Base-by-base conservation (phyloP, 2,329 filamentous ascomycete species). In the Epichloe sibirici region DNA sequence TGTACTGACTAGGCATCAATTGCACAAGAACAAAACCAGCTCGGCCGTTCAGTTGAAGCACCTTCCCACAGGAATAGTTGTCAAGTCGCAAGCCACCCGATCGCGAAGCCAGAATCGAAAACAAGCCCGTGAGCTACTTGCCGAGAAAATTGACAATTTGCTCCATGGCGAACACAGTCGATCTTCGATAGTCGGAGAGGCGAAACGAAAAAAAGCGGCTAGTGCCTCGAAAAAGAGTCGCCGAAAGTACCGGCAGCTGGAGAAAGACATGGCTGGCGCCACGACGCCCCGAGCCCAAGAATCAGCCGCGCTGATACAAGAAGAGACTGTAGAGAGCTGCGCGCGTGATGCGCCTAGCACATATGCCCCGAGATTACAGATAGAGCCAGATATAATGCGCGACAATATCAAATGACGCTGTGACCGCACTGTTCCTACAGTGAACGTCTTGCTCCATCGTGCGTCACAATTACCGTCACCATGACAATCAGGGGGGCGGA, bases 21-120 rank as follows among this genome's bases (percentile, higher is more conserved):
- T 13, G 17, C 15, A 28, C 48, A 56, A 84, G 85, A 98, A 98
- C 71, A 98, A 98, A 81, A 98, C 93, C 28, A 90, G 84, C 58
- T 96, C 88, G 0, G 91, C 91, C 39, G 91, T 96, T 2, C 93
- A 98, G 66, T 76, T 98, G 38, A 93, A 85, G 59, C 93, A 98
- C 68, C 71, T 86, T 15, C 89, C 91, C 5, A 95, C 90, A 0
- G 91, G 91, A 56, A 82, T 96, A 51, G 90, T 97, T 13, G 81
- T 98, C 57, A 98, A 98, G 71, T 91, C 82, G 52, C 93, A 98
- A 70, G 89, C 85, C 21, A 97, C 93, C 8, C 83, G 93, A 47
- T 94, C 88, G 1, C 82, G 89, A 17, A 79, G 79, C 53, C 87
- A 95, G 69, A 98, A 98, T 66, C 81, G 90, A 57, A 90, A 86